Conservation (phyloP, 2,329 filamentous ascomycete species). For the Zymoseptoria ardabiliae region DNA sequence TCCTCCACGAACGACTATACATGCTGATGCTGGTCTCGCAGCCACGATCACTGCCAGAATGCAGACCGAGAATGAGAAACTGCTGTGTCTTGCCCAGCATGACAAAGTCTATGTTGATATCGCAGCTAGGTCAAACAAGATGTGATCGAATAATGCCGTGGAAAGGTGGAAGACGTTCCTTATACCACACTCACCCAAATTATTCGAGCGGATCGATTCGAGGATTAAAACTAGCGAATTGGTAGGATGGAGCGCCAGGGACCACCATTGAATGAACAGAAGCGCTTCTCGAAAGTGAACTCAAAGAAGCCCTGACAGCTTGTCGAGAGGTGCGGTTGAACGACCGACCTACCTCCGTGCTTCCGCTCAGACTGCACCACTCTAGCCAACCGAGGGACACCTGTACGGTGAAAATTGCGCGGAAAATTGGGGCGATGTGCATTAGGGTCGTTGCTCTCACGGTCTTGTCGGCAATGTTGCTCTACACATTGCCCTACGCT, state of each 20-base stretch:
- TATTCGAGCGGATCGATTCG: not conserved
- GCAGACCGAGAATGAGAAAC: not conserved
- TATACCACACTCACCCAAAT: not conserved
- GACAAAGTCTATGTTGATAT: conserved; percentile 1
- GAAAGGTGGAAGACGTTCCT: not conserved
- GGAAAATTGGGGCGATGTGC: no score
- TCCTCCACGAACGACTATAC: not conserved
- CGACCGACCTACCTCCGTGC: no score
- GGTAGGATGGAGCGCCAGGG: no score
- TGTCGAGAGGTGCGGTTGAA: no score
- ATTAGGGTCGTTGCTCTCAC: not conserved
- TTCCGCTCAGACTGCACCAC: no score
- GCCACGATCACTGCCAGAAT: not conserved
- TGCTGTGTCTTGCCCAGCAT: not conserved
- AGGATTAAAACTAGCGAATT: not conserved
- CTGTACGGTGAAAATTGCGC: no score
- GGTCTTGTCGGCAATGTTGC: no score
- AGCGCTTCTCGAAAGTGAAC: no score
- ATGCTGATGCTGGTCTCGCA: not conserved
- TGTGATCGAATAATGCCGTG: not conserved
- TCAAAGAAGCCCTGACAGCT: no score
- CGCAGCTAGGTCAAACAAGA: not conserved
- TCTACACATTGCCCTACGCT: no score
- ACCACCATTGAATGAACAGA: no score
- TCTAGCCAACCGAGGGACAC: no score